Base-by-base conservation (phyloP, 176 grass and related monocot species). In the Carex myosuroides region DNA sequence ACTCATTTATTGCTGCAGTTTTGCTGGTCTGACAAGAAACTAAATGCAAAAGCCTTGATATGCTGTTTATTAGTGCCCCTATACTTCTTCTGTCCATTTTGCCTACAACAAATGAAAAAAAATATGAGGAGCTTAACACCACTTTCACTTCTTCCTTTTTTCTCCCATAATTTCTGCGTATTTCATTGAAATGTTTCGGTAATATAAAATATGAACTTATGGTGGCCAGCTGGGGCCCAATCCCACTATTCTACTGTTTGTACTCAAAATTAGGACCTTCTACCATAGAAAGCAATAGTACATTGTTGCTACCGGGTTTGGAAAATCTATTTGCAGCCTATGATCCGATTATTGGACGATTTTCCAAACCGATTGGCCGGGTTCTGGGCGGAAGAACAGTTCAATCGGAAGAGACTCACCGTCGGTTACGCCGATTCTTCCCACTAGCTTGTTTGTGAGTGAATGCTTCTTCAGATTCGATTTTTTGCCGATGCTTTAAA, bases 11-110 rank as follows among this genome's bases (percentile, higher is more conserved):
- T 35, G 65, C 65, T 57, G 29, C 70, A 74, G 52, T 83, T 53
- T 86, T 89, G 62, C 30, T 70, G 4, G 79, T 79, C 59, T 89
- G 84, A 55, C 88, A 89, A 84, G 84, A 68, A 60, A 86, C 79
- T 7, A 89, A 80, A 86, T 89, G 88, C 65, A 89, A 77, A 70
- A 90, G 81, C 41, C 88, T 73, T 39, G 84, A 90, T 80, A 86
- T 86, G 32, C 84, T 86, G 53, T 90, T 90, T 13, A 86, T 71
- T 20, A 90, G 62, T 32, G 70, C 84, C 6, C 84, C 88, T 30
- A 80, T 86, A 71, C 82, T 26, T 60, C 62, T 37, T 22, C 79
- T 64, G 17, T 89, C 84, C 88, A 86, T 89, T 60, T 21, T 58
- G n/a, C 85, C 85, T 86, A 57, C 24, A 57, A 33, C 52, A 78